Conservation (phyloP, 2,329 filamentous ascomycete genomes). For the Penicillium hesseltinei region DNA sequence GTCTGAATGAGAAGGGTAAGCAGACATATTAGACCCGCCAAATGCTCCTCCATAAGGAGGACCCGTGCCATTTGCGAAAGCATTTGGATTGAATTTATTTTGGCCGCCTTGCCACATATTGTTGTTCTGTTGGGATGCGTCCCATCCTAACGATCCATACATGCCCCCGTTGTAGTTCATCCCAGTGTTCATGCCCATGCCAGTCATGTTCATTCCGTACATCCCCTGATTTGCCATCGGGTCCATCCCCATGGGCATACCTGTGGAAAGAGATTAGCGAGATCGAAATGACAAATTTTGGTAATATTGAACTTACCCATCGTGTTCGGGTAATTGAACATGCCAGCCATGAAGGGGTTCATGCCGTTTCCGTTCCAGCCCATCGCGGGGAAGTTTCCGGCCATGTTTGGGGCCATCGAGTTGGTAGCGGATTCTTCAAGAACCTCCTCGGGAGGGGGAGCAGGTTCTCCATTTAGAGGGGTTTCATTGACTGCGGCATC, state of each 20-base stretch:
- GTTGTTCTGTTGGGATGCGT: conserved; percentile 64
- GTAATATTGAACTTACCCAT: conserved; percentile 69
- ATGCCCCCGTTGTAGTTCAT: conserved; percentile 60
- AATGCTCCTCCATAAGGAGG: conserved; percentile 78
- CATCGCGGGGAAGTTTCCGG: conserved; percentile 57
- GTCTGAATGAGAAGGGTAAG: conserved; percentile 64
- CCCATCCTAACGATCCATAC: conserved; percentile 69
- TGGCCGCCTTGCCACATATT: conserved; percentile 73
- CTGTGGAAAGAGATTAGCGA: conserved; percentile 45
- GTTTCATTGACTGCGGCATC: conserved; percentile 5
- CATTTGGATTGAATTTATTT: conserved; percentile 89
- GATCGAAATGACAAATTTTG: background rate
- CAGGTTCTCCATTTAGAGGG: background rate
- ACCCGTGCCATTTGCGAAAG: conserved; percentile 69
- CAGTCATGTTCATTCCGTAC: conserved; percentile 76
- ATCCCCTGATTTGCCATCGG: conserved; percentile 51
- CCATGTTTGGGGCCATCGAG: conserved; percentile 46
- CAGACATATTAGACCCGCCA: conserved; percentile 63
- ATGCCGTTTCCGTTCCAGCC: conserved; percentile 60
- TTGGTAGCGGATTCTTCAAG: conserved; percentile 17
- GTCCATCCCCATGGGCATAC: conserved; percentile 84
- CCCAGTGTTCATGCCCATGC: conserved; percentile 79
- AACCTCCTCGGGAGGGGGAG: background rate
- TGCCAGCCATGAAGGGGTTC: conserved; percentile 62
- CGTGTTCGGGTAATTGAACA: conserved; percentile 69